phyloP scores from a whole-genome alignment of 257 asterid genomes.

The Gentiana macrophylla region DNA sequence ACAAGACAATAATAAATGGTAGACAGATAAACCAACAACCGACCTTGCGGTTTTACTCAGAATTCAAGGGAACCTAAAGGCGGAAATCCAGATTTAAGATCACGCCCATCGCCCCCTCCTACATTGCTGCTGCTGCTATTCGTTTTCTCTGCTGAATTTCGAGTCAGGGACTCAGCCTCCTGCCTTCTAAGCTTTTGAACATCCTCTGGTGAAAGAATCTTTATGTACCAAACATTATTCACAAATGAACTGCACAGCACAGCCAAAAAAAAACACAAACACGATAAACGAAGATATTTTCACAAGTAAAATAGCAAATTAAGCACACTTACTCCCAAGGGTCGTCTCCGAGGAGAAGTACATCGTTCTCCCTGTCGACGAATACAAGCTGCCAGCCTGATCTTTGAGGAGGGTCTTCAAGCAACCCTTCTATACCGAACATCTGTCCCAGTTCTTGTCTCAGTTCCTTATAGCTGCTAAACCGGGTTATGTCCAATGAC shows the following conservation, averaged over 20 bases:
- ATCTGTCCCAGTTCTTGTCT: conserved; percentile 77
- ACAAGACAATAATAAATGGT: no score
- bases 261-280: no score
- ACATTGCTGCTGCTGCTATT: conserved; percentile 6
- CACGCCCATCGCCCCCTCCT: conserved; percentile 32
- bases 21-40: no score
- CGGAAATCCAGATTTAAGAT: conserved; percentile 43
- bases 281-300: no score
- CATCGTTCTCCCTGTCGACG: conserved; percentile 96
- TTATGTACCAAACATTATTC: conserved; percentile 88
- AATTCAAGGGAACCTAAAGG: conserved; percentile 62
- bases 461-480: conserved; percentile 95
- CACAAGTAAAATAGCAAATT: neutral
- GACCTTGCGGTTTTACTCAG: conserved; percentile 13
- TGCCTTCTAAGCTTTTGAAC: conserved; percentile 71
- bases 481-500: conserved; percentile 82
- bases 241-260: conserved; percentile 59
- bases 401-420: conserved; percentile 85
- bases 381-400: conserved; percentile 99
- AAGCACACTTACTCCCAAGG: conserved; percentile 84
- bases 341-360: conserved; percentile 99
- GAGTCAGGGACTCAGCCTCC: conserved; percentile 47
- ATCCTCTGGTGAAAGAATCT: conserved; percentile 89
- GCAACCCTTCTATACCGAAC: conserved; percentile 90
- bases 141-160: conserved; percentile 34